Conservation (phyloP, 148 eudicot species). For the Agrostemma githago region DNA sequence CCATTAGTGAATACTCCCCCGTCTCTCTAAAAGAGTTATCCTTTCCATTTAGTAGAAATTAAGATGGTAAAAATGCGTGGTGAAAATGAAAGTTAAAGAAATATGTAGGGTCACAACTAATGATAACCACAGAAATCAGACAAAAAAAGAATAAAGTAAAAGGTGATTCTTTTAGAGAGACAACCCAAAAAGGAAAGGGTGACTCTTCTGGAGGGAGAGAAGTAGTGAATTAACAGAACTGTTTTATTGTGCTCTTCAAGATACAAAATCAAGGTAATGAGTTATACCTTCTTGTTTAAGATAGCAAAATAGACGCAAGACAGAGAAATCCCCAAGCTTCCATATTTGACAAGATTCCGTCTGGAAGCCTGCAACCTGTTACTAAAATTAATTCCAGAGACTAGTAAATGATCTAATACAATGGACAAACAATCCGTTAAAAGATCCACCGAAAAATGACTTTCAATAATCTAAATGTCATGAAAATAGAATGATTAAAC, state of each 20-base stretch:
- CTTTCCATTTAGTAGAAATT: no score
- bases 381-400: conserved; percentile 40
- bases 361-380: conserved; percentile 92
- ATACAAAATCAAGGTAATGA: conserved; percentile 12
- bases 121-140: no score
- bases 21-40: no score
- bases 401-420: conserved; percentile 17
- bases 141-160: no score
- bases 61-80: no score
- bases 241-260: not conserved
- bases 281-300: conserved; percentile 74
- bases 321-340: conserved; percentile 77
- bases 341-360: conserved; percentile 78
- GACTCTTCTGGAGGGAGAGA: not conserved
- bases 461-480: not conserved
- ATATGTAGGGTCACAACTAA: no score
- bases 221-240: no score
- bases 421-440: not conserved
- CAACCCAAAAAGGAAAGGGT: no score
- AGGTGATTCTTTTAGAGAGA: no score
- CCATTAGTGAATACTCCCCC: no score
- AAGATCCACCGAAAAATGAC: not conserved
- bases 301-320: conserved; percentile 66
- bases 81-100: no score
- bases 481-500: not conserved